phyloP scores from a whole-genome alignment of 2,329 filamentous ascomycete genomes.

The Paecilomyces variotii region DNA sequence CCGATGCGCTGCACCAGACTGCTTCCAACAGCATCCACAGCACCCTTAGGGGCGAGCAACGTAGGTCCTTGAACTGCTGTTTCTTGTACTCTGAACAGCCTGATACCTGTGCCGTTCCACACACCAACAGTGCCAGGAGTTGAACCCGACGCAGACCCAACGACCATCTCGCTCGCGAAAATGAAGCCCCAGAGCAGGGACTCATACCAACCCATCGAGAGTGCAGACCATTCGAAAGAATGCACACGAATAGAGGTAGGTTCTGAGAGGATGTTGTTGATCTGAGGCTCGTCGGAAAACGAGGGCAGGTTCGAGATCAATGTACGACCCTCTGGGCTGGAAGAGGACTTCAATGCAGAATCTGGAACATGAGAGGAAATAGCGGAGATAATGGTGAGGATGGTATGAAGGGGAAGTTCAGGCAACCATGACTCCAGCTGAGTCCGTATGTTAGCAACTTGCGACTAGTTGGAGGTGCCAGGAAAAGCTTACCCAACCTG shows the following conservation, averaged over 20 bases:
- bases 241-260: conserved; percentile 68
- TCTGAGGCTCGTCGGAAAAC: conserved; percentile 44
- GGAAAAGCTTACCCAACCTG: conserved; percentile 54
- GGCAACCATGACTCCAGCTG: conserved; percentile 90
- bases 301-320: conserved; percentile 36
- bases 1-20: conserved; percentile 83
- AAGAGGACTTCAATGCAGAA: conserved; percentile 34
- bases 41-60: conserved; percentile 75
- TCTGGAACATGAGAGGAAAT: conserved; percentile 45
- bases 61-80: conserved; percentile 71
- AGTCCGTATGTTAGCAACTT: conserved; percentile 10
- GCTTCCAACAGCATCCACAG: conserved; percentile 86
- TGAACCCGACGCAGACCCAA: conserved; percentile 33
- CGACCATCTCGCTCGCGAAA: conserved; percentile 80
- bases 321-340: conserved; percentile 32
- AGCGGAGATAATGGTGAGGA: conserved; percentile 64
- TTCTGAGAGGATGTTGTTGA: conserved; percentile 62
- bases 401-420: conserved; percentile 79
- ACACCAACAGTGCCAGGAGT: conserved; percentile 81
- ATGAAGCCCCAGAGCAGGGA: conserved; percentile 89
- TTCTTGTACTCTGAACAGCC: conserved; percentile 83
- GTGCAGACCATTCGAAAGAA: conserved; percentile 86
- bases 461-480: neutral
- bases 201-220: conserved; percentile 92
- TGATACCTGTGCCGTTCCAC: conserved; percentile 86